These are phyloP conservation scores for Aspergillus uvarum DNA, from an alignment of 2,329 filamentous ascomycete genomes.

Conservation along the genomic window DNA sequence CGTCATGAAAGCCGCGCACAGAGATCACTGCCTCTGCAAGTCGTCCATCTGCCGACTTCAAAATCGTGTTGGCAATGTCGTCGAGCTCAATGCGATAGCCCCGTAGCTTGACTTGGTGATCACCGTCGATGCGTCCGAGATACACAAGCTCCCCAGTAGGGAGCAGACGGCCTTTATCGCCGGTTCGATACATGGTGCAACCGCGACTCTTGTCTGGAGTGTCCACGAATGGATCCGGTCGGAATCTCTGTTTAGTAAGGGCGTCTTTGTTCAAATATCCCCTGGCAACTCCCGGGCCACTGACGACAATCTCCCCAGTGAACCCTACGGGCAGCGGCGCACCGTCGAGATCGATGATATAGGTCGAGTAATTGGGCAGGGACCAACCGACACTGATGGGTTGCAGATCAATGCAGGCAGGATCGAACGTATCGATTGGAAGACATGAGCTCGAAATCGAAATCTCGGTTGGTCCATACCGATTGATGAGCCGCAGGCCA, in stretches of 20 bases:
- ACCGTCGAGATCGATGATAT: slow-evolving; percentile 8
- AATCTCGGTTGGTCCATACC: slow-evolving; percentile 18
- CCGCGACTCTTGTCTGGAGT: background rate
- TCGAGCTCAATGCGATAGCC: slow-evolving; percentile 10
- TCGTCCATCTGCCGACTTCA: slow-evolving; percentile 2
- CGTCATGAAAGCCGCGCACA: background rate
- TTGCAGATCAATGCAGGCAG: background rate
- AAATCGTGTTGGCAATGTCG: slow-evolving; percentile 8
- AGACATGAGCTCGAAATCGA: background rate
- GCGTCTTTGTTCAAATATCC: background rate
- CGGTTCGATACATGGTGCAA: slow-evolving; percentile 6
- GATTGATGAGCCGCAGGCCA: slow-evolving; percentile 4
- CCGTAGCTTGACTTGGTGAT: slow-evolving; percentile 12
- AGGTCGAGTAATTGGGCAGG: slow-evolving; percentile 9
- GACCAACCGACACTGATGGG: slow-evolving; percentile 7
- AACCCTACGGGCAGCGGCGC: slow-evolving; percentile 10
- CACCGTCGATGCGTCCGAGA: slow-evolving; percentile 10
- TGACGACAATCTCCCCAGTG: slow-evolving; percentile 10
- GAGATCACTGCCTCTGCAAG: slow-evolving; percentile 8
- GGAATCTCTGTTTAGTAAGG: background rate
- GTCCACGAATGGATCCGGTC: background rate
- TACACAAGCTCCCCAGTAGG: slow-evolving; percentile 8
- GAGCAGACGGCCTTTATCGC: slow-evolving; percentile 12
- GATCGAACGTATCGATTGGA: background rate
- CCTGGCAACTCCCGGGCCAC: slow-evolving; percentile 7